Evolutionary conservation across 306 rosid species (phyloP).

Genomic region (Glycyrrhiza uralensis): DNA sequence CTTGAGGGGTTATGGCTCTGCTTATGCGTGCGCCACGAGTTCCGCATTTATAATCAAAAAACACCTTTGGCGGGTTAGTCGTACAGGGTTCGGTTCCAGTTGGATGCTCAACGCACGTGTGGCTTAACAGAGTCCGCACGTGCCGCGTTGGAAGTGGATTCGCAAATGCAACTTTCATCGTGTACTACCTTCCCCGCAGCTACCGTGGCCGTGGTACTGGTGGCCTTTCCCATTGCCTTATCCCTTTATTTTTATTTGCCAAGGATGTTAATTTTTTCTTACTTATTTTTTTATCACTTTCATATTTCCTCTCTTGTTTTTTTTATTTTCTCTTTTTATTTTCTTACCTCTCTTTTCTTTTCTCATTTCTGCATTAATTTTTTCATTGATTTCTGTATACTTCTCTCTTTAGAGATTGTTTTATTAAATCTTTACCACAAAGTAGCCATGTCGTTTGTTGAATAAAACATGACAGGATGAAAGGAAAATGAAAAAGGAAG

Average conservation of each 20-base stretch:
- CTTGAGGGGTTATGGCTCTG: neutral
- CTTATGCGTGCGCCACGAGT: neutral
- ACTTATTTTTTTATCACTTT: neutral
- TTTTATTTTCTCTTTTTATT: too few relatives aligned
- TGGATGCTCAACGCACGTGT: conserved; percentile 27
- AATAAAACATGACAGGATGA: neutral
- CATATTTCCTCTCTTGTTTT: too few relatives aligned
- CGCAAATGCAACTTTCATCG: neutral
- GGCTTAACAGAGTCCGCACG: conserved; percentile 17
- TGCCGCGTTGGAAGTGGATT: conserved; percentile 8
- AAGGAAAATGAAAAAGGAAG: neutral
- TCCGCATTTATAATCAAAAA: neutral
- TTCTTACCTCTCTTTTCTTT: too few relatives aligned
- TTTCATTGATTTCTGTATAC: too few relatives aligned
- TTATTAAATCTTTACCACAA: too few relatives aligned
- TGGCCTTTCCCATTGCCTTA: neutral
- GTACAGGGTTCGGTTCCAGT: neutral
- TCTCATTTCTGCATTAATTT: too few relatives aligned
- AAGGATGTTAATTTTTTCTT: neutral
- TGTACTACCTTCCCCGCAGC: neutral
- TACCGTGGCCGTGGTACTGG: neutral
- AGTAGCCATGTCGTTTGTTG: neutral
- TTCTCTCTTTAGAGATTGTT: too few relatives aligned
- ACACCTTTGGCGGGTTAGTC: conserved; percentile 27
- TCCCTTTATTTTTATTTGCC: neutral